phyloP scores from a whole-genome alignment of 345 rosid species.

The Gossypium herbaceum region DNA sequence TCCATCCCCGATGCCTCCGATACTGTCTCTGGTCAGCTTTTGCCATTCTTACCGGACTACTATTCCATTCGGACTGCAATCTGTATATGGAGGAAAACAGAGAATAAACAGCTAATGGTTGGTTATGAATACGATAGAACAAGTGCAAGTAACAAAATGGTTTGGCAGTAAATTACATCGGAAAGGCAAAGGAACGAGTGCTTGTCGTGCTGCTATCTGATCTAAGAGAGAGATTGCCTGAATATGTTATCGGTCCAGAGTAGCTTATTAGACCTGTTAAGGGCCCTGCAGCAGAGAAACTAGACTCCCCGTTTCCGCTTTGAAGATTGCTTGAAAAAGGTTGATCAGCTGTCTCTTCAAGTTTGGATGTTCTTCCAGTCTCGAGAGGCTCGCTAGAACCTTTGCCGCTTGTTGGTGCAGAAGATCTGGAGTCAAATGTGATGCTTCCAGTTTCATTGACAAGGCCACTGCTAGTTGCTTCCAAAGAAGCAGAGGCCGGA shows the following conservation, averaged over 20 bases:
- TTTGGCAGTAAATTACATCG: conserved; percentile 41
- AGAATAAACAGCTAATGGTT: neutral
- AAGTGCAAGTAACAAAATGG: neutral
- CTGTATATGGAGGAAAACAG: conserved; percentile 31
- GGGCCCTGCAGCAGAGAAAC: conserved; percentile 67
- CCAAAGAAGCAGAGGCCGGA: conserved; percentile 17
- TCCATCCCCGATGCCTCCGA: conserved; percentile 62
- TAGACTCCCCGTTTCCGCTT: conserved; percentile 48
- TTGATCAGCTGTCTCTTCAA: conserved; percentile 23
- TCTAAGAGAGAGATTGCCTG: conserved; percentile 78
- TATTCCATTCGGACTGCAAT: conserved; percentile 85
- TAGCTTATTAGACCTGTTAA: conserved; percentile 54
- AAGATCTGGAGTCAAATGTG: conserved; percentile 24
- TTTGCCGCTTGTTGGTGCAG: conserved; percentile 19
- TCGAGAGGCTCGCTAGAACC: conserved; percentile 17
- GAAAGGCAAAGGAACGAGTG: conserved; percentile 91
- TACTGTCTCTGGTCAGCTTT: conserved; percentile 55
- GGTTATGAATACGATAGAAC: neutral
- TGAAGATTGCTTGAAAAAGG: conserved; percentile 31
- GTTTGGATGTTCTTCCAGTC: conserved; percentile 16
- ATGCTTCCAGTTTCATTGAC: conserved; percentile 30
- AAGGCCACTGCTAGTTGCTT: conserved; percentile 18
- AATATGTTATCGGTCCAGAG: conserved; percentile 59
- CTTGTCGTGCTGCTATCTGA: conserved; percentile 94
- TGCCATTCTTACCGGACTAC: conserved; percentile 88